Percentiles rank a stretch among this genome's conserved stretches.
These are phyloP conservation scores for Pyrenophora tritici-repentis DNA, from an alignment of 2,329 filamentous ascomycete species.

Conservation along the genomic window DNA sequence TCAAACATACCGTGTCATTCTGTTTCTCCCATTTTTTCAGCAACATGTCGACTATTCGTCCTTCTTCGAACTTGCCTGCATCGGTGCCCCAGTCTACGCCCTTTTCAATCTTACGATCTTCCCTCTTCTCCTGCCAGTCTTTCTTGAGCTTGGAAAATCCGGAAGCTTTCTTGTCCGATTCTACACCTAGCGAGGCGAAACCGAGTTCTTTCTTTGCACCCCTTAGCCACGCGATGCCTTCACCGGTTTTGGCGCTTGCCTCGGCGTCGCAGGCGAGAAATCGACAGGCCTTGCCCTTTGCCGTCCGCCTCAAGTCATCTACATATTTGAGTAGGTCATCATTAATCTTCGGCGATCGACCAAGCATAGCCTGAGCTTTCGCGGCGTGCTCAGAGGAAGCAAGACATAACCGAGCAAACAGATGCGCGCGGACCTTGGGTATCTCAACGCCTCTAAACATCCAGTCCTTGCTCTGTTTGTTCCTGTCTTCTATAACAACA, in stretches of 20 bases:
- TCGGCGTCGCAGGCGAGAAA: slow-evolving; percentile 93
- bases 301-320: slow-evolving; percentile 73
- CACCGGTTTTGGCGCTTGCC: slow-evolving; percentile 76
- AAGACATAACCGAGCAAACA: slow-evolving; percentile 86
- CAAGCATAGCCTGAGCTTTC: slow-evolving; percentile 64
- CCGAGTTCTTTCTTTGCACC: slow-evolving; percentile 78
- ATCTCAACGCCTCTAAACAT: slow-evolving; percentile 92
- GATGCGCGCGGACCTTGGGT: slow-evolving; percentile 82
- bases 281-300: slow-evolving; percentile 82
- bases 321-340: slow-evolving; percentile 73
- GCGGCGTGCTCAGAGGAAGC: slow-evolving; percentile 86
- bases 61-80: slow-evolving; percentile 83
- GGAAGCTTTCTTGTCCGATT: slow-evolving; percentile 55
- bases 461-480: slow-evolving; percentile 87
- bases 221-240: slow-evolving; percentile 83
- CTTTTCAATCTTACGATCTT: slow-evolving; percentile 79
- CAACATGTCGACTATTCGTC: slow-evolving; percentile 82
- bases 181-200: slow-evolving; percentile 52
- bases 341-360: slow-evolving; percentile 57
- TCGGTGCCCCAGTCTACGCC: slow-evolving; percentile 77
- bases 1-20: slow-evolving; percentile 78
- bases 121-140: slow-evolving; percentile 74
- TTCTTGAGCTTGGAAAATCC: slow-evolving; percentile 71
- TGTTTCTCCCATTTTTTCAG: slow-evolving; percentile 88
- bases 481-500: slow-evolving; percentile 78